A percentile compares a stretch with the other conserved stretches of the same genome.
Conservation (phyloP, 768 basidiomycete species). For the Candolleomyces aberdarensis region DNA sequence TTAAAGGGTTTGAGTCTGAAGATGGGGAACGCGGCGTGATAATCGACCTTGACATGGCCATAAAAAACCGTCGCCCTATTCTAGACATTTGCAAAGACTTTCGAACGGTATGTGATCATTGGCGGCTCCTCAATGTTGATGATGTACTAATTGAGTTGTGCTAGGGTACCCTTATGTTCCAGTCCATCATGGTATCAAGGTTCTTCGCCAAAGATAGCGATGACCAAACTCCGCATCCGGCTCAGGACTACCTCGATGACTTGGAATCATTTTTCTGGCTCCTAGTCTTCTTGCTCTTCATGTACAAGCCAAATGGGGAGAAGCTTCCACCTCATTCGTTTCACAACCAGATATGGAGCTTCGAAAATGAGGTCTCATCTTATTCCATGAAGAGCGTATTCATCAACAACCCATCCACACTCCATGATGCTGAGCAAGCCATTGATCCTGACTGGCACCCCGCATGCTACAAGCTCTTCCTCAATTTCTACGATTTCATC, state of each 20-base stretch:
- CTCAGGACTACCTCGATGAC: constrained; percentile 5
- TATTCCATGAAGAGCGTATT: too few species aligned
- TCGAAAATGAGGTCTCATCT: too few species aligned
- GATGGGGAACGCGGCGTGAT: neutral
- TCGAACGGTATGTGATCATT: too few species aligned
- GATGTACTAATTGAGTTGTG: neutral
- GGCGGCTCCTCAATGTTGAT: neutral
- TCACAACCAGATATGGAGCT: too few species aligned
- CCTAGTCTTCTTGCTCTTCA: too few species aligned
- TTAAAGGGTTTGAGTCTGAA: neutral
- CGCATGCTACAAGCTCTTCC: too few species aligned
- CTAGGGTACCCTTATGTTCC: neutral
- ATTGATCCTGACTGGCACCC: too few species aligned
- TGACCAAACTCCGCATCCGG: neutral
- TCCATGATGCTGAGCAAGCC: too few species aligned
- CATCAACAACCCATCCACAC: too few species aligned
- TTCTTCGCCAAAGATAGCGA: neutral
- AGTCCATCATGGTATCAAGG: neutral
- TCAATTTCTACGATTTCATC: too few species aligned
- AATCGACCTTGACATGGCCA: constrained; percentile 16
- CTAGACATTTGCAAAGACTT: neutral
- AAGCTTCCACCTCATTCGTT: too few species aligned
- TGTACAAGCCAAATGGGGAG: too few species aligned
- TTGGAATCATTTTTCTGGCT: neutral
- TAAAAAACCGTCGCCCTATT: neutral